Base-by-base conservation (phyloP, 1,284 basidiomycete genomes). In the Leucoagaricus sp. region DNA sequence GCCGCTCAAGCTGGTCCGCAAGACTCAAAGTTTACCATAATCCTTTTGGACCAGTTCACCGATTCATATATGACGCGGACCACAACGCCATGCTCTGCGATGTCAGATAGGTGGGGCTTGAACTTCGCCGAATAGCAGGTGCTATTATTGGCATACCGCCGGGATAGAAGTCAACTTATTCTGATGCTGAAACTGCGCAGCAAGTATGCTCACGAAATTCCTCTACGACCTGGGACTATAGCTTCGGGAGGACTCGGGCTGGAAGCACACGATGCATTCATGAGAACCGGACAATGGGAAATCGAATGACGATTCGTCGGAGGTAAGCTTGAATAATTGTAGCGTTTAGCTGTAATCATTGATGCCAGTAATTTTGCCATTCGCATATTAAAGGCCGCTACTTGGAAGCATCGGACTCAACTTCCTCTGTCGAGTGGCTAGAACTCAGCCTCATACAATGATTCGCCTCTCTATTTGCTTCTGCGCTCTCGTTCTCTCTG, bases 401-500 rank as follows among this genome's bases (percentile, higher is more conserved):
- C 31, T 21, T 15, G 15, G 15, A 29, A 13, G 15, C n/a, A 9
- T 46, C 10, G 13, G 19, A 38, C 31, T 41, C 54, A 64, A 61
- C 48, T 31, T n/a, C n/a, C 61, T 33, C 49, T 10, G n/a, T n/a
- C n/a, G n/a, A n/a, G n/a, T n/a, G n/a, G n/a, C 28, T 46, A 9
- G n/a, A 33, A 36, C 34, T 23, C n/a, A n/a, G 67, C 25, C 3
- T n/a, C n/a, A n/a, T n/a, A n/a, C n/a, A n/a, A 61, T 61, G 60
- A 61, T 61, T 51, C 54, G 54, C 41, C 46, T 71, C 49, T 62
- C 68, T n/a, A 61, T 67, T 28, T 73, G 69, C 56, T 45, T 71
- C 42, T 68, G 64, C 49, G 67, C 70, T 23, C 67, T 75, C 17
- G 61, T 73, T 57, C 59, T 76, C 49, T 64, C 66, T 29, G 57